Base-by-base conservation (phyloP, 257 asterid species). In the Ilex asprella region DNA sequence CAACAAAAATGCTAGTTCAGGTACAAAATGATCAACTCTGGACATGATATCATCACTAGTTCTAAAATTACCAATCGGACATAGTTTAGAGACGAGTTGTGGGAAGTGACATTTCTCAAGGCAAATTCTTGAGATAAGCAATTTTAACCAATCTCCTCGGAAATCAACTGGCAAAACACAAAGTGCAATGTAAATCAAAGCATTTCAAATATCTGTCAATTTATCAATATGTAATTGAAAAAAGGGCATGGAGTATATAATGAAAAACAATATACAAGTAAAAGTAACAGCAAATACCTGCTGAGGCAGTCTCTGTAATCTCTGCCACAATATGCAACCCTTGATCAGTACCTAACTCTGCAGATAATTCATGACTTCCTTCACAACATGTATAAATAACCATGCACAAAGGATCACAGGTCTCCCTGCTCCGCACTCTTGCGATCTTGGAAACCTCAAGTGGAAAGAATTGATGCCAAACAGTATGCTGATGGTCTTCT, bases 341-440 rank as follows among this genome's bases (percentile, higher is more conserved):
- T 55, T 72, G 71, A 57, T 79, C 81, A 9, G 84, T 39, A 78
- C 73, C 63, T 67, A 92, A 71, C 39, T 84, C 84, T 0, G 31
- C 65, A 46, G 58, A 65, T 59, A 66, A 72, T 44, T 52, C 78
- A 16, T 60, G 57, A 55, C 69, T 74, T 67, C 79, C 84, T 54
- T 68, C 79, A 55, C 72, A 70, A 73, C 95, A 85, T 30, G 89
- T 80, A 72, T 83, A 84, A 50, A 84, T 77, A 51, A 85, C 70
- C 97, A 86, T 92, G 68, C 95, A 83, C 69, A 92, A 59, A 54
- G 94, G 86, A 71, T 83, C 97, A 65, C 88, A 85, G n/a, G 74
- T 85, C 63, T 79, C 92, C 70, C 44, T 66, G 59, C 76, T 73
- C 54, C 60, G 82, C 67, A 85, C 68, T 76, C 81, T 66, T 66